phyloP scores from a whole-genome alignment of 1,284 basidiomycete species.

The Trametes polyzona region DNA sequence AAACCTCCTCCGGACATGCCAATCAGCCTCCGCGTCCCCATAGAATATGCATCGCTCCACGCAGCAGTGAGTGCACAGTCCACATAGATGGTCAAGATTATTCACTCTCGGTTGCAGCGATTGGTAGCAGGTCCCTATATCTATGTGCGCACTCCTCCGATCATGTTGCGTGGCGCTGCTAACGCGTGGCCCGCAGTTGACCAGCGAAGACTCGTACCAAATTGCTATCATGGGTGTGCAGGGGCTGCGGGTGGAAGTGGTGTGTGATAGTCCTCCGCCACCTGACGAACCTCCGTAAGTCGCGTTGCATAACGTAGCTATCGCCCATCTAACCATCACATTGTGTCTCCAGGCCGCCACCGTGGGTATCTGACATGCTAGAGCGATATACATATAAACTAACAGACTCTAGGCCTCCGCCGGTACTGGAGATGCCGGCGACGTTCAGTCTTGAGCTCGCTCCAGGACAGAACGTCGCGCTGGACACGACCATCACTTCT shows the following conservation, averaged over 20 bases:
- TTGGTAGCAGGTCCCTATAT: constrained; percentile 77
- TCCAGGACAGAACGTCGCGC: constrained; percentile 73
- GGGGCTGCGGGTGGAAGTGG: constrained; percentile 79
- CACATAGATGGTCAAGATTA: not conserved
- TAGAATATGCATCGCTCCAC: constrained; percentile 81
- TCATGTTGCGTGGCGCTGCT: constrained; percentile 4
- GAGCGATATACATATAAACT: not conserved
- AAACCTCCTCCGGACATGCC: constrained; percentile 77
- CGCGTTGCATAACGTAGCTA: not conserved
- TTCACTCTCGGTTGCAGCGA: no score
- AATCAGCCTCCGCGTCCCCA: constrained; percentile 75
- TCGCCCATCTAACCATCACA: constrained; percentile 6
- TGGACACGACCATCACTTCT: constrained; percentile 76
- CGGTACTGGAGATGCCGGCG: constrained; percentile 83
- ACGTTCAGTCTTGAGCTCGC: constrained; percentile 77
- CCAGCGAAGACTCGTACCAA: constrained; percentile 81
- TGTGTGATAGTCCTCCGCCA: constrained; percentile 78
- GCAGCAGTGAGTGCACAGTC: constrained; percentile 62
- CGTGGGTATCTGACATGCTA: constrained; percentile 49
- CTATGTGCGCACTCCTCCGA: constrained; percentile 58
- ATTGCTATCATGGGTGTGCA: constrained; percentile 79
- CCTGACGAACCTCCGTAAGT: constrained; percentile 77
- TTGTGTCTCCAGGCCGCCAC: constrained; percentile 55
- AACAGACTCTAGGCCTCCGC: constrained; percentile 60
- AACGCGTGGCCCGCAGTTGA: constrained; percentile 51